Evolutionary conservation across 73 alveolate genomes (phyloP).

Genomic region (Paraurostyla sp.): DNA sequence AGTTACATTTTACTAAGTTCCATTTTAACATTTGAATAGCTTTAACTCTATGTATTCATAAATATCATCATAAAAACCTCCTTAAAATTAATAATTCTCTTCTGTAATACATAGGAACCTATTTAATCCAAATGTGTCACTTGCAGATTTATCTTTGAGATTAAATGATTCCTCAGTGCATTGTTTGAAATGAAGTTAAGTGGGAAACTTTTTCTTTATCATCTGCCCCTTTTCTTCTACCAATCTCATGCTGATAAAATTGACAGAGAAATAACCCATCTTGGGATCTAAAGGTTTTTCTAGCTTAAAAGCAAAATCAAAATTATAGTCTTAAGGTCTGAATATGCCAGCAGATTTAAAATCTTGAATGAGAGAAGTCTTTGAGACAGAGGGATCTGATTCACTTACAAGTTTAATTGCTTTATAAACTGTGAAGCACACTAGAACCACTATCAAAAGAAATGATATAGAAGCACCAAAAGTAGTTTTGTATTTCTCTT

Average conservation of each 20-base stretch:
- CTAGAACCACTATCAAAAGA: neutral
- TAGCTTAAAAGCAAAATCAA: conserved; percentile 4
- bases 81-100: neutral
- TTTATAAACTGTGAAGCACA: neutral
- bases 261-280: neutral
- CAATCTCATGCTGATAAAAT: neutral
- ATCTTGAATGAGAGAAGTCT: neutral
- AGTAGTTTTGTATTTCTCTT: neutral
- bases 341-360: neutral
- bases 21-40: neutral
- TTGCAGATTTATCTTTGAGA: neutral
- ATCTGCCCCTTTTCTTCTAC: neutral
- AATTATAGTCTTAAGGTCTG: neutral
- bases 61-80: neutral
- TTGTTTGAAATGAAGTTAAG: neutral
- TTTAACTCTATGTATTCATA: neutral
- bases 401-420: neutral
- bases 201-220: neutral
- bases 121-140: neutral
- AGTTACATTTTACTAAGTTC: neutral
- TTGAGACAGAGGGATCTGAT: neutral
- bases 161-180: neutral
- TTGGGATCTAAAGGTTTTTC: neutral
- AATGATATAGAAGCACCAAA: conserved; percentile 4
- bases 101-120: neutral